Percentiles rank a stretch among this genome's conserved stretches.
phyloP scores from a whole-genome alignment of 2,329 filamentous ascomycete species.

The Fusarium sp. region DNA sequence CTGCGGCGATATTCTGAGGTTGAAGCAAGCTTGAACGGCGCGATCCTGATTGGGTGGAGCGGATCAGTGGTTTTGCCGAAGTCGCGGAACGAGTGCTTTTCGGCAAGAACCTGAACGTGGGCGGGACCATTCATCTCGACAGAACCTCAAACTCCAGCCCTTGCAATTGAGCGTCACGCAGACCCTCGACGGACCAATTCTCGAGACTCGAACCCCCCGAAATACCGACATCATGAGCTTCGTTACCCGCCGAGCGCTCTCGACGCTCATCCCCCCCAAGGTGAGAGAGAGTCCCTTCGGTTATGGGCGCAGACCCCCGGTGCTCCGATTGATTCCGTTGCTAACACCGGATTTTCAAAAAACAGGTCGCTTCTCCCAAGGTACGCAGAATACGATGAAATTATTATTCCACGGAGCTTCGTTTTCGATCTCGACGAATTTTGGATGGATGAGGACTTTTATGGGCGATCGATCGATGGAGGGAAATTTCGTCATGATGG shows the following conservation, averaged over 20 bases:
- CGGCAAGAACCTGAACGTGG: constrained; percentile 50
- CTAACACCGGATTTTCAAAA: constrained; percentile 52
- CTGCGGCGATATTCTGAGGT: constrained; percentile 47
- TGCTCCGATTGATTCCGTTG: constrained; percentile 49
- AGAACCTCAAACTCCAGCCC: constrained; percentile 43
- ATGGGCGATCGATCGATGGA: constrained; percentile 17
- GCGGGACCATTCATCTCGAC: constrained; percentile 44
- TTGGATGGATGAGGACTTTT: constrained; percentile 24
- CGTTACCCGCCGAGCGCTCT: constrained; percentile 89
- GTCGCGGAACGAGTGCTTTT: constrained; percentile 61
- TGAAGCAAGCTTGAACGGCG: constrained; percentile 45
- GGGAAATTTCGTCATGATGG: constrained; percentile 23
- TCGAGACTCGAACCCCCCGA: constrained; percentile 41
- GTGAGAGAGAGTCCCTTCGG: constrained; percentile 63
- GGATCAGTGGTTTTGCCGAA: constrained; percentile 58
- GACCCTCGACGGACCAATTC: constrained; percentile 48
- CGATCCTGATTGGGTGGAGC: constrained; percentile 56
- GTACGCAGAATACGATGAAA: constrained; percentile 61
- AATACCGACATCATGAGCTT: constrained; percentile 83
- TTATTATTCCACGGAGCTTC: constrained; percentile 1
- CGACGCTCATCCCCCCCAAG: constrained; percentile 99
- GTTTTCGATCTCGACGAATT: constrained; percentile 28
- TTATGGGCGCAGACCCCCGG: constrained; percentile 41
- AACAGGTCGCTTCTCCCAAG: constrained; percentile 83
- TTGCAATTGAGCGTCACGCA: constrained; percentile 52